Evolutionary conservation across 768 basidiomycete species (phyloP), one percentile per base, ranked within the genome.

Genomic region (Myochromella boudieri): DNA sequence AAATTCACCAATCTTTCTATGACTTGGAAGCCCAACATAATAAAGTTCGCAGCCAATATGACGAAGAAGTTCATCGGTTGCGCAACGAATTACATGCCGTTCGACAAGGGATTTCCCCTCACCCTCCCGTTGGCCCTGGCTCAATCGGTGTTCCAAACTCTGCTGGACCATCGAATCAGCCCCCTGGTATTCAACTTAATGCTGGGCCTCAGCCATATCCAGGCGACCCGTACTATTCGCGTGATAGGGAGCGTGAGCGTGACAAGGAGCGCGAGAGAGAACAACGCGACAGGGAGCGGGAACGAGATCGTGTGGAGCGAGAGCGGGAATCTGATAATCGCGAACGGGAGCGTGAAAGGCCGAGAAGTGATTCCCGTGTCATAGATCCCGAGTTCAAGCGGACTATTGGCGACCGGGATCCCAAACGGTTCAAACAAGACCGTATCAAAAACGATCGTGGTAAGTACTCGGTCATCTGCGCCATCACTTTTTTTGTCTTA

Each of bases 381-480:
- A 39, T 48, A 12, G 62, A 64, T 33, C 45, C 52, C 26, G 55
- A 65, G 34, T 57, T 63, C 18, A 67, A 63, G 22, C 56, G 67
- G 20, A 76, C 76, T n/a, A 65, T 72, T 4, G 49, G 71, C 47
- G 72, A 76, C 50, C 68, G 83, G 32, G 84, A 86, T 50, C 67
- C 77, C 12, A 85, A 85, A 62, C 72, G 84, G 41, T 68, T 79
- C 49, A 85, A 84, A 61, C 74, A 58, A 12, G 66, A 66, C 25
- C 60, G 64, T 26, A 65, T 62, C 46, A 69, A 82, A 56, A 59
- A 52, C 43, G 68, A 67, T 56, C 59, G 69, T 40, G 66, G 66
- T 67, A 44, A 33, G 44, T 34, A 33, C 26, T 7, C 11, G 20
- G 34, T 26, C 2, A 24, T 38, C 17, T n/a, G 5, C 10, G 20